Conservation (phyloP, 257 asterid genomes). For the Mentha longifolia region DNA sequence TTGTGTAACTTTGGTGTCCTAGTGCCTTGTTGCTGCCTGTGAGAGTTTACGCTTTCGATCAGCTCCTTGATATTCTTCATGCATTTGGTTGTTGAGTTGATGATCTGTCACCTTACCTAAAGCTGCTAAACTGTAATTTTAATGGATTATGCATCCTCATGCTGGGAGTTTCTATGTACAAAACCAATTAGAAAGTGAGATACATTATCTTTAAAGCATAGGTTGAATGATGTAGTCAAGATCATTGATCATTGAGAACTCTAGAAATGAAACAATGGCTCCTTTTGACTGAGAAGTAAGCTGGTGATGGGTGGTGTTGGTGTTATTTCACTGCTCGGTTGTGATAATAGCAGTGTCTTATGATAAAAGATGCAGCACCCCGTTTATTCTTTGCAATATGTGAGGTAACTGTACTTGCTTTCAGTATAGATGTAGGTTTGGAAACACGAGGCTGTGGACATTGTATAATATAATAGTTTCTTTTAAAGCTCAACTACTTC, state of each 20-base stretch:
- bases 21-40: conserved; percentile 66
- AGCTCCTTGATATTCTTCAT: conserved; percentile 52
- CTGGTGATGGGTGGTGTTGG: conserved; percentile 93
- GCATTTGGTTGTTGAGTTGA: conserved; percentile 56
- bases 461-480: conserved; percentile 34
- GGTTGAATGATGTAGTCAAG: conserved; percentile 46
- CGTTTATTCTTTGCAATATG: conserved; percentile 85
- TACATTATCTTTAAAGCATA: conserved; percentile 33
- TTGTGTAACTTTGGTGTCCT: conserved; percentile 61
- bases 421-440: conserved; percentile 50
- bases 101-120: conserved; percentile 41
- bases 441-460: conserved; percentile 41
- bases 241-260: conserved; percentile 44
- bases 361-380: conserved; percentile 92
- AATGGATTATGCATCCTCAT: conserved; percentile 38
- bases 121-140: conserved; percentile 44
- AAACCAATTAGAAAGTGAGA: conserved; percentile 34
- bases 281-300: conserved; percentile 81
- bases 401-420: conserved; percentile 93
- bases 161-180: conserved; percentile 35
- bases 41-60: conserved; percentile 63
- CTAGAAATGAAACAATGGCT: conserved; percentile 60
- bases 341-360: conserved; percentile 86
- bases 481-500: conserved; percentile 53
- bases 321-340: conserved; percentile 83